phyloP scores from a whole-genome alignment of 2,329 filamentous ascomycete species.

The Ophiostoma australiae region DNA sequence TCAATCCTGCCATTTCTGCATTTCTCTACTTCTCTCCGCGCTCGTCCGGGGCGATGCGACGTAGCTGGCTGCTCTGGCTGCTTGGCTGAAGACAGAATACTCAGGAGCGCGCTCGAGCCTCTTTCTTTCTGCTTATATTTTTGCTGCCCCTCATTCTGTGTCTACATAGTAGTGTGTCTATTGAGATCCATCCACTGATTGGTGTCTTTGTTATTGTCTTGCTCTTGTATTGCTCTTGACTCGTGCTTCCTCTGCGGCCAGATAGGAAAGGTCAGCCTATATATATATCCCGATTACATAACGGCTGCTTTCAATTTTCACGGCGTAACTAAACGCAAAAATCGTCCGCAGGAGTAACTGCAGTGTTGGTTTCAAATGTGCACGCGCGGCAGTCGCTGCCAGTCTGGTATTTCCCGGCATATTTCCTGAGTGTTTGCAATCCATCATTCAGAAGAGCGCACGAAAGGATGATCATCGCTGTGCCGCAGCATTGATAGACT shows the following conservation, averaged over 20 bases:
- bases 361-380: background rate
- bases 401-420: background rate
- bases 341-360: background rate
- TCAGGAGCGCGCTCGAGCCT: slow-evolving; percentile 9
- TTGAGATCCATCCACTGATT: background rate
- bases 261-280: background rate
- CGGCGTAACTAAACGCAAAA: too few relatives aligned
- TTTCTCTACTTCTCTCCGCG: slow-evolving; percentile 5
- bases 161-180: too few relatives aligned
- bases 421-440: background rate
- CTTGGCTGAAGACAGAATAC: background rate
- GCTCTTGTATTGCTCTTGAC: background rate
- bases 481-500: background rate
- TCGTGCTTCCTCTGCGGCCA: background rate
- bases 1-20: background rate
- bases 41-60: background rate
- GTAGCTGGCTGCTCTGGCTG: slow-evolving; percentile 2
- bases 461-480: background rate
- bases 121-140: background rate
- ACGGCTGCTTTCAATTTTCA: background rate
- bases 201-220: background rate
- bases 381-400: background rate
- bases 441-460: background rate
- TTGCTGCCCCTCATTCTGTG: background rate
- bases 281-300: background rate